Evolutionary conservation across 1,284 basidiomycete species (phyloP).

Genomic region (Nidula niveotomentosa): DNA sequence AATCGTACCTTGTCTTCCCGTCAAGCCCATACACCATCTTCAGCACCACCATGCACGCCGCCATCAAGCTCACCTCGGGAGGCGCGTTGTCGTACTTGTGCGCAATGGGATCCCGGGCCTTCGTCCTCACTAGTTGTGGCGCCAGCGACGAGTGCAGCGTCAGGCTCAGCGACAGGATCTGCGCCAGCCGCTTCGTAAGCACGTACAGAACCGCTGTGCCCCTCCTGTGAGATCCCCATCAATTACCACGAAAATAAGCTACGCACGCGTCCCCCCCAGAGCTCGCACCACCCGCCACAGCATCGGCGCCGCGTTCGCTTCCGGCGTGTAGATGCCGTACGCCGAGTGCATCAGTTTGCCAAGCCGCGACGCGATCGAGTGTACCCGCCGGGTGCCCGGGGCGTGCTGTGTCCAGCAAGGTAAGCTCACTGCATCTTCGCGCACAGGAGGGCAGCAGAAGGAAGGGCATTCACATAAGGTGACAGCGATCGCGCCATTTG

Average conservation of each 20-base stretch:
- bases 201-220: slow-evolving; percentile 59
- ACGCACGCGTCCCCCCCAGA: slow-evolving; percentile 79
- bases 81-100: slow-evolving; percentile 65
- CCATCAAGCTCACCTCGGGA: slow-evolving; percentile 74
- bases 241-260: background rate
- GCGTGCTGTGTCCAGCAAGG: slow-evolving; percentile 45
- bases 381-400: slow-evolving; percentile 58
- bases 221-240: background rate
- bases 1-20: slow-evolving; percentile 53
- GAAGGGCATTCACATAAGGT: slow-evolving; percentile 53
- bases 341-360: slow-evolving; percentile 51
- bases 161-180: slow-evolving; percentile 59
- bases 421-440: slow-evolving; percentile 4
- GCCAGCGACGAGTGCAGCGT: slow-evolving; percentile 58
- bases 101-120: slow-evolving; percentile 37
- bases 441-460: slow-evolving; percentile 13
- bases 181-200: slow-evolving; percentile 58
- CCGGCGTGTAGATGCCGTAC: slow-evolving; percentile 71
- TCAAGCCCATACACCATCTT: slow-evolving; percentile 87
- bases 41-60: slow-evolving; percentile 67
- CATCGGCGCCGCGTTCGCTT: slow-evolving; percentile 76
- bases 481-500: slow-evolving; percentile 64
- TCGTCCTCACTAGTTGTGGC: slow-evolving; percentile 34
- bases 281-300: slow-evolving; percentile 77
- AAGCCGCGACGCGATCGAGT: slow-evolving; percentile 61